Evolutionary conservation across 1,139 yeast genomes (phyloP), one percentile per base, ranked within the genome.

Genomic region (Blastobotrys raffinosifermentans): DNA sequence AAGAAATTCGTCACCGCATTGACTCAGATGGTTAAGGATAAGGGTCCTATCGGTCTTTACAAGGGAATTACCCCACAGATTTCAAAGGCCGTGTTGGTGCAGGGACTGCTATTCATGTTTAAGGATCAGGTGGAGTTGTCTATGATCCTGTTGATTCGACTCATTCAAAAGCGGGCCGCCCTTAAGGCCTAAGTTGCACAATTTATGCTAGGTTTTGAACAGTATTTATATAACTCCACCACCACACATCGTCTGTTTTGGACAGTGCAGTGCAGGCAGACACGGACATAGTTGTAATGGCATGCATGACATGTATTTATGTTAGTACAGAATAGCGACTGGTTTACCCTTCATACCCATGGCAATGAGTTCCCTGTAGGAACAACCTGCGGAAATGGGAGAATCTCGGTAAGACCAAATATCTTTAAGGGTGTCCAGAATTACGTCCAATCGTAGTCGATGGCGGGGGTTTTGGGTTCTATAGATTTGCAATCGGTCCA

Each of bases 41-140:
- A 77, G 48, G 82, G 82, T 16, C 26, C 71, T 18, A 37, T 47
- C 13, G 73, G 81, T 0, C 62, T 81, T 41, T 85, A 86, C 74
- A 84, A 80, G 66, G 95, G 95, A 4, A 57, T 85, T 32, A 75
- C 78, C 6, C 94, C 94, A 4, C 95, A 85, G 59, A 69, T 85
- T 48, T 61, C 80, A 29, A 85, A 85, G 66, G 94, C 94, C 2
- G 82, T 85, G 3, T 61, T 85, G 39, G 95, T 85, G 3, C 95
- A 85, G 60, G 95, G 95, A 0, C 68, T 85, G 45, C 68, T 86
- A 51, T 82, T 86, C 54, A 82, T 82, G 80, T 81, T 80, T 60
- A 82, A 80, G 60, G 94, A 83, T 51, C 87, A 65, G 46, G 59
- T 64, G 19, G 69, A 65, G 49, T 48, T 61, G 19, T 49, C 58